phyloP scores from a whole-genome alignment of 2,329 filamentous ascomycete species.

The Exophiala mesophila region DNA sequence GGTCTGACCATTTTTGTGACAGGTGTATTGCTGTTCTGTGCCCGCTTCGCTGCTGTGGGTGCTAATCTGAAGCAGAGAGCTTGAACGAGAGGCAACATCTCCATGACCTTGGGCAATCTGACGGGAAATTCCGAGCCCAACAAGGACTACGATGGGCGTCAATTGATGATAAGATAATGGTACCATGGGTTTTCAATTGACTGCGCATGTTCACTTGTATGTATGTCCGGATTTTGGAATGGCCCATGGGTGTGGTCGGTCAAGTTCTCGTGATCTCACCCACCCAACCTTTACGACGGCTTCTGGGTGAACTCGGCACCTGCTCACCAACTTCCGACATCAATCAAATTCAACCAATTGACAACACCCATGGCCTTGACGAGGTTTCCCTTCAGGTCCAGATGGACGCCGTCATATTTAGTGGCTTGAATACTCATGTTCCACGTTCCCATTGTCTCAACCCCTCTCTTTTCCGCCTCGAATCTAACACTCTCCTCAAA shows the following conservation, averaged over 20 bases:
- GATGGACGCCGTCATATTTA: slow-evolving; percentile 46
- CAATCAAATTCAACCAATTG: slow-evolving; percentile 39
- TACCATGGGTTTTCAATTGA: too few relatives aligned
- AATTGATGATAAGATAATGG: too few relatives aligned
- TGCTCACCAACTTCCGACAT: slow-evolving; percentile 19
- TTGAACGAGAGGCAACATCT: slow-evolving; percentile 1
- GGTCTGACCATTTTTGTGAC: slow-evolving; percentile 26
- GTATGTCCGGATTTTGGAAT: too few relatives aligned
- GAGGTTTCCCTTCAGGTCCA: slow-evolving; percentile 46
- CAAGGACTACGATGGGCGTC: too few relatives aligned
- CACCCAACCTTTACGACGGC: too few relatives aligned
- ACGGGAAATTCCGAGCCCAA: too few relatives aligned
- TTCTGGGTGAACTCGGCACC: too few relatives aligned
- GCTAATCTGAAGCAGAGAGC: slow-evolving; percentile 3
- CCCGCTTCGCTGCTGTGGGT: slow-evolving; percentile 1
- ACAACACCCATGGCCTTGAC: slow-evolving; percentile 48
- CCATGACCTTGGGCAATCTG: too few relatives aligned
- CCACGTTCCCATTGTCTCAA: slow-evolving; percentile 48
- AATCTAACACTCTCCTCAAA: slow-evolving; percentile 41
- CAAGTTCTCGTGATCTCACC: too few relatives aligned
- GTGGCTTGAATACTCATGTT: slow-evolving; percentile 49
- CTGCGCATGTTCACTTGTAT: too few relatives aligned
- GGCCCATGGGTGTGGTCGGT: too few relatives aligned
- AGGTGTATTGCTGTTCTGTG: slow-evolving; percentile 13
- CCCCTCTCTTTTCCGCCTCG: slow-evolving; percentile 33